These are phyloP conservation scores for Penicillium sclerotigenum DNA, from an alignment of 2,329 filamentous ascomycete genomes.

Conservation along the genomic window DNA sequence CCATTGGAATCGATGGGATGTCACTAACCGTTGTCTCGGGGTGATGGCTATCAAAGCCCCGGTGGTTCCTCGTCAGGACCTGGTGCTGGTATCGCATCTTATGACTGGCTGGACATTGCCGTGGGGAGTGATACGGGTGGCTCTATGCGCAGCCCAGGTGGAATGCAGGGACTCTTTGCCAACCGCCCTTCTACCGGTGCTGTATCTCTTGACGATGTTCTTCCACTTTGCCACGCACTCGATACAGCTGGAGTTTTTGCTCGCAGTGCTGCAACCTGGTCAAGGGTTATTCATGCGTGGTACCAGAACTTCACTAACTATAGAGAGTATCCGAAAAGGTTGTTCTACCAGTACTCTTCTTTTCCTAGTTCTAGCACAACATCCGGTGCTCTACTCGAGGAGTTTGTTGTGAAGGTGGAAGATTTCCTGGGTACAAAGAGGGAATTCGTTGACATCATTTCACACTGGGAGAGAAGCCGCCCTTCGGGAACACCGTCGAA, in stretches of 20 bases:
- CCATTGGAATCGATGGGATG: no score
- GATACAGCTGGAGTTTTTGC: slow-evolving; percentile 34
- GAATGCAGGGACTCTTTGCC: slow-evolving; percentile 28
- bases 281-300: slow-evolving; percentile 16
- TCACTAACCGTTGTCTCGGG: slow-evolving; percentile 3
- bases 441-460: slow-evolving; percentile 27
- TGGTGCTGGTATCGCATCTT: slow-evolving; percentile 28
- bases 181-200: slow-evolving; percentile 27
- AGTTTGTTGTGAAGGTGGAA: slow-evolving; percentile 23
- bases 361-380: slow-evolving; percentile 18
- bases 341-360: slow-evolving; percentile 14
- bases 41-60: slow-evolving; percentile 33
- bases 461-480: slow-evolving; percentile 24
- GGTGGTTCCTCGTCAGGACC: slow-evolving; percentile 22
- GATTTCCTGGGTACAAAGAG: slow-evolving; percentile 24
- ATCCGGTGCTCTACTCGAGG: slow-evolving; percentile 26
- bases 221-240: slow-evolving; percentile 28
- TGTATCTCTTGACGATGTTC: slow-evolving; percentile 19
- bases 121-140: slow-evolving; percentile 29
- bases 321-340: slow-evolving; percentile 20
- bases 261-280: slow-evolving; percentile 23
- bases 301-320: slow-evolving; percentile 20
- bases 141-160: slow-evolving; percentile 28
- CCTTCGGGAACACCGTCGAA: slow-evolving; percentile 12
- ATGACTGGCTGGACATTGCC: slow-evolving; percentile 33